Evolutionary conservation across 208 protist genomes (phyloP).

Genomic region (Crithidia bombi): DNA sequence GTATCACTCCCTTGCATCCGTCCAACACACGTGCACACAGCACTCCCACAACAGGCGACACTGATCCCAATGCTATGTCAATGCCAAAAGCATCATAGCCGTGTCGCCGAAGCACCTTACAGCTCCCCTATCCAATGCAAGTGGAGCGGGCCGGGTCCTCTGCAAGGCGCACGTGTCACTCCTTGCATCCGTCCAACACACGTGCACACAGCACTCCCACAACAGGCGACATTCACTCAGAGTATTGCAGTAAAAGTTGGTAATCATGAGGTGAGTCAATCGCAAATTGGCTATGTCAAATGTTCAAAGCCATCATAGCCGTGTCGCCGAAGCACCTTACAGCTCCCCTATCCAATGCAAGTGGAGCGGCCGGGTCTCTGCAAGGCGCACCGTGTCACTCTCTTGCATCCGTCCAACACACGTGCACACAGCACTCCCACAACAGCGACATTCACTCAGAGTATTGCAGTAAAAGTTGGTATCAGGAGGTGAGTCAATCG

Average conservation of each 20-base stretch:
- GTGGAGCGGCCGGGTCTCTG: no score
- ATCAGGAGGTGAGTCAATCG: slow-evolving; percentile 40
- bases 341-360: no score
- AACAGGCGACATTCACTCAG: slow-evolving; percentile 1
- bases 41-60: background rate
- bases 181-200: no score
- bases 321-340: no score
- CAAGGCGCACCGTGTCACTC: no score
- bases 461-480: slow-evolving; percentile 32
- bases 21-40: slow-evolving; percentile 1
- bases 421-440: background rate
- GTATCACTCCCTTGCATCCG: no score
- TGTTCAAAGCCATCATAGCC: slow-evolving; percentile 40
- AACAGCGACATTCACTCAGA: background rate
- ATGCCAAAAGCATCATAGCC: slow-evolving; percentile 41
- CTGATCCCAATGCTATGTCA: slow-evolving; percentile 36
- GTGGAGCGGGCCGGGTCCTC: no score
- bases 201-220: background rate
- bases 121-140: no score
- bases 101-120: no score
- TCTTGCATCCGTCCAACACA: no score
- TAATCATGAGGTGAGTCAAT: slow-evolving; percentile 40
- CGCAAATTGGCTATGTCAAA: slow-evolving; percentile 49
- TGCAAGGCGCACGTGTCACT: no score
- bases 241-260: slow-evolving; percentile 30